Conservation (phyloP, 2,329 filamentous ascomycete species). For the Fusarium pseudonygamai region DNA sequence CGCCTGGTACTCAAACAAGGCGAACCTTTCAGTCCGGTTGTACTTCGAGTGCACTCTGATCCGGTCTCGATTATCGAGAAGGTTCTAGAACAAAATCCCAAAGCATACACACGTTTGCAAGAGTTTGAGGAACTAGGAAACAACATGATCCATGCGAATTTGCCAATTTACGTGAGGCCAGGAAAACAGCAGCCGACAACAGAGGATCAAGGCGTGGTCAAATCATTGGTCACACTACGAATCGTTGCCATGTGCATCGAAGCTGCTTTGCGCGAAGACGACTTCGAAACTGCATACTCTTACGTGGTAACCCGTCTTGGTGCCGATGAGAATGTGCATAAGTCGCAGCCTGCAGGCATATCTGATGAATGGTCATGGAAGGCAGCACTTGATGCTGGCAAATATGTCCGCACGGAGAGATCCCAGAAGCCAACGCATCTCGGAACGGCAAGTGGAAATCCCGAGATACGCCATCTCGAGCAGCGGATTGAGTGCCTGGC, state of each 20-base stretch:
- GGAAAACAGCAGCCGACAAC: constrained; percentile 4
- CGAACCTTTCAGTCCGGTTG: constrained; percentile 81
- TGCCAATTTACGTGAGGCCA: constrained; percentile 44
- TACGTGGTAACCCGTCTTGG: constrained; percentile 78
- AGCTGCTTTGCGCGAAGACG: constrained; percentile 78
- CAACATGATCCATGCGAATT: constrained; percentile 71
- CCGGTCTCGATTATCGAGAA: constrained; percentile 77
- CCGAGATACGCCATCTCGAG: constrained; percentile 76
- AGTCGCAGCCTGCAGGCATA: background rate
- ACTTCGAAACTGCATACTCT: constrained; percentile 87
- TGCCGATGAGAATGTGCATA: constrained; percentile 15
- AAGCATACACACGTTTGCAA: constrained; percentile 78
- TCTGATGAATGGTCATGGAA: constrained; percentile 79
- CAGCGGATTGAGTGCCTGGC: constrained; percentile 84
- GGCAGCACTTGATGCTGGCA: constrained; percentile 80
- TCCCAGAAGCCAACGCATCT: constrained; percentile 68
- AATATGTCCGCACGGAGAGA: constrained; percentile 68
- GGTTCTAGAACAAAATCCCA: constrained; percentile 78
- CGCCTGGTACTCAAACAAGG: constrained; percentile 81
- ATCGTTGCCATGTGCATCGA: constrained; percentile 85
- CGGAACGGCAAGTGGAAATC: constrained; percentile 67
- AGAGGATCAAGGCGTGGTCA: constrained; percentile 44
- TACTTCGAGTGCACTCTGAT: constrained; percentile 79
- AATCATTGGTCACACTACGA: constrained; percentile 65
- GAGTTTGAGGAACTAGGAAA: constrained; percentile 75